Evolutionary conservation across 192 early-diverging fungal species (phyloP).

Genomic region (Backusella westeae): DNA sequence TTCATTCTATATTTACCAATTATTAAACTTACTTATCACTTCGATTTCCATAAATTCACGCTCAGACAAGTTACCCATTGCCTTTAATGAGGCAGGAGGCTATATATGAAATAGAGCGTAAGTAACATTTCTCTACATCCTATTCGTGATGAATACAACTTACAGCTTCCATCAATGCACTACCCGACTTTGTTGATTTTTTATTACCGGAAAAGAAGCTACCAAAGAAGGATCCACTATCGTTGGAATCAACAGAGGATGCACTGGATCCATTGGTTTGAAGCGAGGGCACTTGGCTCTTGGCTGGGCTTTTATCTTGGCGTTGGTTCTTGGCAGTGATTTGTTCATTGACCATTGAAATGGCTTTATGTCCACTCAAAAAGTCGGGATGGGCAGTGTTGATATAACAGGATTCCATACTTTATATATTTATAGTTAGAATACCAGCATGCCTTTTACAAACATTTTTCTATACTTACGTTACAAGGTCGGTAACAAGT

Average conservation of each 20-base stretch:
- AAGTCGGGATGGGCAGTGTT: constrained; percentile 99
- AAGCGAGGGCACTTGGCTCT: constrained; percentile 16
- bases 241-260: constrained; percentile 2
- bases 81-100: constrained; percentile 91
- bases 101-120: constrained; percentile 19
- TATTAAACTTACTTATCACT: constrained; percentile 83
- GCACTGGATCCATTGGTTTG: constrained; percentile 13
- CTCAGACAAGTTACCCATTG: constrained; percentile 93
- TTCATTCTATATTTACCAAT: too few relatives aligned
- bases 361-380: constrained; percentile 93
- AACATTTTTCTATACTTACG: constrained; percentile 41
- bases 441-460: too few relatives aligned
- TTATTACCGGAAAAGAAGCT: constrained; percentile 86
- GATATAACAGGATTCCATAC: constrained; percentile 94
- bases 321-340: constrained; percentile 31
- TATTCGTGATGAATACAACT: not conserved
- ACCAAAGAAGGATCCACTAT: constrained; percentile 87
- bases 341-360: constrained; percentile 85
- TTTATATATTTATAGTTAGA: constrained; percentile 13
- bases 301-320: constrained; percentile 8
- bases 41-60: constrained; percentile 98
- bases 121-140: too few relatives aligned
- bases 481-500: constrained; percentile 88
- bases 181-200: constrained; percentile 61
- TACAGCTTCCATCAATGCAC: constrained; percentile 68